phyloP scores from a whole-genome alignment of 352 stramenopile genomes.

The Globisporangium nunn region DNA sequence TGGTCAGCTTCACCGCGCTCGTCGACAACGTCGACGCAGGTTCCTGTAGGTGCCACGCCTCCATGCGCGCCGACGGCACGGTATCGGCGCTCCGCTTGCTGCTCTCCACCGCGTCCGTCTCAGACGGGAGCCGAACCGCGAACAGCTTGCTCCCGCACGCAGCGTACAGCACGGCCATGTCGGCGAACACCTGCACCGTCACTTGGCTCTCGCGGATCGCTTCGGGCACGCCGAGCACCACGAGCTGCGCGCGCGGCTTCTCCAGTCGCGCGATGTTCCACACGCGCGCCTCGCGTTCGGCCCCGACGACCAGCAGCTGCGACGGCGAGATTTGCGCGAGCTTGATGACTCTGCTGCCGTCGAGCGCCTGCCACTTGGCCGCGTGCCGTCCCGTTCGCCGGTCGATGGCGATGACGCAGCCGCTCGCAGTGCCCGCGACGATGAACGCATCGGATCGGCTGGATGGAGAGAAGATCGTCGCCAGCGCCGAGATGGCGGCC shows the following conservation, averaged over 20 bases:
- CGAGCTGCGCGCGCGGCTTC: conserved; percentile 33
- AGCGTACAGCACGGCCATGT: conserved; percentile 41
- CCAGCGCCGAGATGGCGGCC: conserved; percentile 27
- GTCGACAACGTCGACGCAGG: conserved; percentile 1
- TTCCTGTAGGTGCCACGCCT: conserved; percentile 47
- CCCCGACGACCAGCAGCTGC: conserved; percentile 50
- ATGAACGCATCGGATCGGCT: conserved; percentile 21
- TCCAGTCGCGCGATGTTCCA: conserved; percentile 30
- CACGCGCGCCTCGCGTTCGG: conserved; percentile 59
- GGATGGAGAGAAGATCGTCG: conserved; percentile 24
- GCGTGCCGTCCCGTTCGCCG: conserved; percentile 42
- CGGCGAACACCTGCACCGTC: conserved; percentile 35
- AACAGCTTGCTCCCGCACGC: conserved; percentile 31
- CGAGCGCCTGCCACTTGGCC: conserved; percentile 49
- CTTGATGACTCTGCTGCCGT: conserved; percentile 30
- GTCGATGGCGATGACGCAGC: conserved; percentile 43
- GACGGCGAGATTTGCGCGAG: conserved; percentile 49
- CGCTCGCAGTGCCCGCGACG: conserved; percentile 30
- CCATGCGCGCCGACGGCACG: conserved; percentile 22
- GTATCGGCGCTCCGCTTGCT: conserved; percentile 1
- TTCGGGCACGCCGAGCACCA: conserved; percentile 51
- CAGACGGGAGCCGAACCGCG: conserved; percentile 28
- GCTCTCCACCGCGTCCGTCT: conserved; percentile 13
- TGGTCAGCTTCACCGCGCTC: conserved; percentile 22
- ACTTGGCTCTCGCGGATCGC: conserved; percentile 37